Base-by-base conservation (phyloP, 345 rosid species). In the Salix caprea region DNA sequence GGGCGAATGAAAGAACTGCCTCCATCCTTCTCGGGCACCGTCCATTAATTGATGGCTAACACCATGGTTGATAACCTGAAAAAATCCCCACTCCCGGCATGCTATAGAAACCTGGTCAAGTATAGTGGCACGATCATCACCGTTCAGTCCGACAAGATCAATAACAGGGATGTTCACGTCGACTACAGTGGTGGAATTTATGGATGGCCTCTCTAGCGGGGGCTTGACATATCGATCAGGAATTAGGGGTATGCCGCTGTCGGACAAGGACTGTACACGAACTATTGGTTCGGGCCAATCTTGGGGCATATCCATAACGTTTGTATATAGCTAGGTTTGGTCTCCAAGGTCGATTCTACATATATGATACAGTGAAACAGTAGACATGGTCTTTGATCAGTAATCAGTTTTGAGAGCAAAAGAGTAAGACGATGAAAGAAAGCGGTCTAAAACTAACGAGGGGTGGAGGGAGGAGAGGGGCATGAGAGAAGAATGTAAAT, bases 271-370 rank as follows among this genome's bases (percentile, higher is more conserved):
- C 75, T 93, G 99, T 82, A 95, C 99, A 0, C 99, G 94, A 74
- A 93, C 90, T 14, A 95, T 82, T 7, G 97, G 99, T 82, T 95
- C 99, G 5, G 99, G 98, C 99, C 99, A 95, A 21, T 89, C 96
- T 24, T 88, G 89, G 64, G 85, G 76, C 78, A 16, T 86, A 83
- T 52, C 82, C 89, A 88, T 81, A 68, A 15, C 42, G 69, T 30
- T 21, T 54, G 61, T 19, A 4, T 36, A 36, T 36, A 36, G 6
- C 37, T 5, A 36, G 15, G 11, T 30, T 32, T 36, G 76, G 34
- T 65, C 30, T 61, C 74, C 75, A 46, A 75, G 52, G 67, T 37
- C 37, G 37, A 36, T 36, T 36, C 37, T 36, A 36, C 1, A 36
- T 36, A 5, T 36, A 36, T 36, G 64, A 72, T 36, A 23, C 54